Conservation (phyloP, 768 basidiomycete genomes). For the Kwoniella sp. region DNA sequence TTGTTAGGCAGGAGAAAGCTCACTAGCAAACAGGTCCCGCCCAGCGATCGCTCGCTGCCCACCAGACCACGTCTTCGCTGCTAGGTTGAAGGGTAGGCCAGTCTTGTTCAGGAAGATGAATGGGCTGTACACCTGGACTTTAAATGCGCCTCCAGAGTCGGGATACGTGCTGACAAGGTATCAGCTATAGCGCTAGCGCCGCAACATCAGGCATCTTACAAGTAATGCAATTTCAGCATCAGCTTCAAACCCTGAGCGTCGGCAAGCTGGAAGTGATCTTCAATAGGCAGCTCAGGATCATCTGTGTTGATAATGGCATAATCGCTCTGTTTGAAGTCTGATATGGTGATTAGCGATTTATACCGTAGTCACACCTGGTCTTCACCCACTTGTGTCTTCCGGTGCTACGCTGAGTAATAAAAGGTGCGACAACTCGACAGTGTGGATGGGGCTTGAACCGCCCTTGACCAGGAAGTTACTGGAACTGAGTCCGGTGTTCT, state of each 20-base stretch:
- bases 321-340: constrained; percentile 88
- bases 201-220: constrained; percentile 56
- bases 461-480: constrained; percentile 87
- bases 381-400: constrained; percentile 73
- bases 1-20: too few species aligned
- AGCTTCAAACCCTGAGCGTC: constrained; percentile 73
- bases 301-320: constrained; percentile 97
- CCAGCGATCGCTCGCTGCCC: constrained; percentile 79
- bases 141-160: constrained; percentile 90
- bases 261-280: constrained; percentile 68
- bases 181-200: constrained; percentile 54
- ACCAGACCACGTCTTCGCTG: constrained; percentile 57
- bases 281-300: constrained; percentile 77
- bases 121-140: constrained; percentile 87
- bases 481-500: constrained; percentile 89
- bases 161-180: constrained; percentile 55
- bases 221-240: constrained; percentile 78
- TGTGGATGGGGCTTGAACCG: constrained; percentile 93
- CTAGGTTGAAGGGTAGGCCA: constrained; percentile 71
- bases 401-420: constrained; percentile 79
- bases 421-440: constrained; percentile 84
- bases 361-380: background rate
- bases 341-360: background rate
- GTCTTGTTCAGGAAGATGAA: constrained; percentile 92
- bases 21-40: constrained; percentile 61